Evolutionary conservation across 768 basidiomycete genomes (phyloP), one percentile per base, ranked within the genome.

Genomic region (Hygrocybe punicea): DNA sequence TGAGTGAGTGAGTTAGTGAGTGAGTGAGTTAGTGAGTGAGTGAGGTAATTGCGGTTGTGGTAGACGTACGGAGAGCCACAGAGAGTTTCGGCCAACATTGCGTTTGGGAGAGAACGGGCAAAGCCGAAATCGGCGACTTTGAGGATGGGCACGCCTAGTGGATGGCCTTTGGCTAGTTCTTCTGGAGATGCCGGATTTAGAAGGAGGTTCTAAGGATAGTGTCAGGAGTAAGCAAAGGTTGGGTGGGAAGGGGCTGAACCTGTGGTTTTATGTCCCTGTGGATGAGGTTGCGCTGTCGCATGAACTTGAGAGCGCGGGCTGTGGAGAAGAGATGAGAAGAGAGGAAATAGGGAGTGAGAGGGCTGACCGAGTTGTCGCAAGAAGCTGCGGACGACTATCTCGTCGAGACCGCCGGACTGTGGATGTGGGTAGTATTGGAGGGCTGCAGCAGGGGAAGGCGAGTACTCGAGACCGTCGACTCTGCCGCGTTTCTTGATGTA

Each of bases 71-170:
- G 97, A 11, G 94, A 97, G 3, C 97, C 96, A 69, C 97, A 99
- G 2, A 99, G 78, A 4, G 97, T 99, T 73, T 98, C 97, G 16
- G 96, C 97, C 84, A 98, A 84, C 82, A 93, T 89, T 6, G 91
- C 85, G 34, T 87, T 90, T 0, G 95, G 94, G 2, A 99, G 76
- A 19, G 87, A 91, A 16, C 97, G 84, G 0, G 97, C 97, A 65
- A 99, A 99, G 0, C 97, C 97, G 69, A 99, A 99, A 72, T 98
- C 97, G 14, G 97, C 97, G 1, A 98, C 86, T 72, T 98, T 98
- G 64, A 99, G 84, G 21, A 98, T 84, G 1, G 97, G 97, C 2
- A 98, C 89, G 6, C 96, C 94, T 2, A 89, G 70, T 0, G 94
- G 93, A 71, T 98, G 93, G 1, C 95, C 93, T 42, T 87, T 81